phyloP scores from a whole-genome alignment of 768 basidiomycete species.

The Boletus tylopilopsis region DNA sequence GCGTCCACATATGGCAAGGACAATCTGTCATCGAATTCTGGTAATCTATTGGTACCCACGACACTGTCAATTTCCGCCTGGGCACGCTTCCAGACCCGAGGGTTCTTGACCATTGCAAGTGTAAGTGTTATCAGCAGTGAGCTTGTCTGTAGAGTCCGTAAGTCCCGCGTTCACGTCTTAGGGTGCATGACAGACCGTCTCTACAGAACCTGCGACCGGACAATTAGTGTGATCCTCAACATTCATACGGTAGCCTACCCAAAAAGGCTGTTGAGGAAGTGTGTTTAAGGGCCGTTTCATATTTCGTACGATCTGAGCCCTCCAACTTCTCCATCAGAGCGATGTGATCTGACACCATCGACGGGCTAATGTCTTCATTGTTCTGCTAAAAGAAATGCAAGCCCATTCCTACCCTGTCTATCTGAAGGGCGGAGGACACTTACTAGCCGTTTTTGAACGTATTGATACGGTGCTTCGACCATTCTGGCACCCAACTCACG shows the following conservation, averaged over 20 bases:
- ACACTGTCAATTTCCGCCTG: conserved; percentile 9
- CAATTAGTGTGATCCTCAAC: neutral
- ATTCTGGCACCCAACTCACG: conserved; percentile 4
- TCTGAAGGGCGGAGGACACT: neutral
- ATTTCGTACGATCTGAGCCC: neutral
- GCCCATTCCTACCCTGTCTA: neutral
- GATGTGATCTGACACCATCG: conserved; percentile 16
- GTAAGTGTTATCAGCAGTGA: conserved; percentile 1
- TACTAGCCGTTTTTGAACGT: conserved; percentile 8
- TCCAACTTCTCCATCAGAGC: conserved; percentile 8
- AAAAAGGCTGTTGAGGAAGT: conserved; percentile 12
- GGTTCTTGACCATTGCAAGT: conserved; percentile 13
- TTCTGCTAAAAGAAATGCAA: neutral
- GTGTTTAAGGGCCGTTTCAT: conserved; percentile 15
- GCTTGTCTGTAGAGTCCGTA: conserved; percentile 2
- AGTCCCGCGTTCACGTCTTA: neutral
- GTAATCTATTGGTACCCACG: conserved; percentile 5
- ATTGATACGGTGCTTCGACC: conserved; percentile 15
- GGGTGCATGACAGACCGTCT: conserved; percentile 8
- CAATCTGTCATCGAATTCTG: conserved; percentile 6
- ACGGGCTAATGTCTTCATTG: neutral
- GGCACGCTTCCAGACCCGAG: conserved; percentile 4
- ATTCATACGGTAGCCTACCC: conserved; percentile 1
- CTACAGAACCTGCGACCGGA: conserved; percentile 5
- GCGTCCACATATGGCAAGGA: conserved; percentile 12